These are phyloP conservation scores for Serendipita sp. DNA, from an alignment of 768 basidiomycete genomes.

Conservation along the genomic window DNA sequence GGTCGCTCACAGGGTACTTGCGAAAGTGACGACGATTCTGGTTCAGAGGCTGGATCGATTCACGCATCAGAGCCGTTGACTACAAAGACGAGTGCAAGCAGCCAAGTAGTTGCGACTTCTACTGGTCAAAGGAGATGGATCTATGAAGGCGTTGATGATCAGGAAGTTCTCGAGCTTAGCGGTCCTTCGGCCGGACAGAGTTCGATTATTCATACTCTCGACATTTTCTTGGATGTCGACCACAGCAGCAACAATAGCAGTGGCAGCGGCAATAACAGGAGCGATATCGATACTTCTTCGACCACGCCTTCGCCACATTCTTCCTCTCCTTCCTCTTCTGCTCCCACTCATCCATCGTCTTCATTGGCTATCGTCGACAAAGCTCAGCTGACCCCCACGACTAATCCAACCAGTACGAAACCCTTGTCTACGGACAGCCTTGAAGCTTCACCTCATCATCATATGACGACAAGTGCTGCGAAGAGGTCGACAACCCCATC, in stretches of 20 bases:
- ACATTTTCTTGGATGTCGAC: constrained; percentile 56
- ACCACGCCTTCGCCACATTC: not conserved
- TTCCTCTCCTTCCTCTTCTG: too few species aligned
- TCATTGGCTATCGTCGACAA: not conserved
- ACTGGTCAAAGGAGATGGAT: constrained; percentile 23
- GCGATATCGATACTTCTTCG: not conserved
- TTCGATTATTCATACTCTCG: constrained; percentile 68
- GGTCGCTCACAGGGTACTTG: too few species aligned
- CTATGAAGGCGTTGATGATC: constrained; percentile 58
- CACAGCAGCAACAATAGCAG: constrained; percentile 17
- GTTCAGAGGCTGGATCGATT: constrained; percentile 14
- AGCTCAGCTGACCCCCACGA: too few species aligned
- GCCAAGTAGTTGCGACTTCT: not conserved
- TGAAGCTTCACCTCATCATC: too few species aligned
- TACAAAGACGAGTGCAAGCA: not conserved
- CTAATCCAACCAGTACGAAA: too few species aligned
- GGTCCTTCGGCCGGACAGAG: constrained; percentile 95
- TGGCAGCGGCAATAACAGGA: not conserved
- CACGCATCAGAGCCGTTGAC: too few species aligned
- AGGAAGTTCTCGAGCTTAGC: constrained; percentile 36
- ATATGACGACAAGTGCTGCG: too few species aligned
- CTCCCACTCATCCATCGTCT: not conserved
- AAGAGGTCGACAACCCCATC: too few species aligned
- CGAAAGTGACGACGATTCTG: not conserved
- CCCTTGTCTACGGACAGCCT: too few species aligned